Evolutionary conservation across 805 yeast species (phyloP), one percentile per base, ranked within the genome.

Genomic region (Tetrapisispora fleetii): DNA sequence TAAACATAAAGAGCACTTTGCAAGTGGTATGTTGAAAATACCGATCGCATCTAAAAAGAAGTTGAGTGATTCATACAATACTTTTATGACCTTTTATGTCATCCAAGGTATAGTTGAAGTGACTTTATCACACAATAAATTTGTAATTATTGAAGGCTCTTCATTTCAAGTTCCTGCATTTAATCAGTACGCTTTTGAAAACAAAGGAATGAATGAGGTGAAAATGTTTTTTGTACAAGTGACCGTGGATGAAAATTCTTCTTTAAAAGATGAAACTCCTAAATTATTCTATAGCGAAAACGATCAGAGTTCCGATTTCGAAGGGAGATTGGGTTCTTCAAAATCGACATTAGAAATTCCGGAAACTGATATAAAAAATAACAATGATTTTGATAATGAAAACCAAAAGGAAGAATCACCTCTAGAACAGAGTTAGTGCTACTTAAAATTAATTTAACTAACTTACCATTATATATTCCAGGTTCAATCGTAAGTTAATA

Each of bases 161-260:
- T 77, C 91, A 4, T 82, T 89, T 57, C 85, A 84, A 57, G 74
- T 90, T 6, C 96, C 96, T 1, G 77, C 83, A 68, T 83, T 82
- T 5, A 85, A 85, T 59, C 73, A 75, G 40, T 88, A 86, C 64
- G 78, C 83, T 17, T 74, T 89, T 53, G 74, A 73, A 43, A 86
- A 86, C 59, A 73, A 71, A 38, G 84, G 89, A 0, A 67, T 71
- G 32, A 70, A 67, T 17, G 73, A 72, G 33, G 88, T 83, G 0
- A 74, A 77, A 48, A 57, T 89, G 59, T 87, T 85, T 62, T 88
- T 86, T 59, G 89, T 85, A 1, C 95, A 88, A 60, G 74, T 81
- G 3, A 62, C 67, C 32, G 63, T 69, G 7, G 60, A 55, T 24
- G 50, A 52, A 4, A 19, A 21, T 17, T 14, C 21, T 10, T 19